Evolutionary conservation across 1,139 yeast genomes (phyloP).

Genomic region (Taphrina communis): DNA sequence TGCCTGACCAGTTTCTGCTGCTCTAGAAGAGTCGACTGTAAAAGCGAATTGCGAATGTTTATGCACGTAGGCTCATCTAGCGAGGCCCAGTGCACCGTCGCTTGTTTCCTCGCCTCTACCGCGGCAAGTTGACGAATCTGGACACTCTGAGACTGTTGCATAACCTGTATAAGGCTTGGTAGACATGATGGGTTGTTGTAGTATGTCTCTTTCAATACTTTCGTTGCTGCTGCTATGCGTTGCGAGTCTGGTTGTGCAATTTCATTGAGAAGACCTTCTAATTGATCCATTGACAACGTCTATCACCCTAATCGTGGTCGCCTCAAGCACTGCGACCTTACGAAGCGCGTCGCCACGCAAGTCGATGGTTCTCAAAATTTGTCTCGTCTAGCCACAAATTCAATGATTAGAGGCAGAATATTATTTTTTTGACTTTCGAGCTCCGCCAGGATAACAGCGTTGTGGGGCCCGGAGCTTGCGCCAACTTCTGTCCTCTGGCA

Average conservation of each 20-base stretch:
- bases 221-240: constrained; percentile 75
- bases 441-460: not conserved
- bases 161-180: constrained; percentile 81
- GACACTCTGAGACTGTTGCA: constrained; percentile 57
- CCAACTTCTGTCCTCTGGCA: not conserved
- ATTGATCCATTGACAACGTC: not conserved
- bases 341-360: too few species aligned
- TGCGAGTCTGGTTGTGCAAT: constrained; percentile 44
- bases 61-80: constrained; percentile 57
- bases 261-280: constrained; percentile 20
- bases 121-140: constrained; percentile 76
- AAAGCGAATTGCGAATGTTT: constrained; percentile 68
- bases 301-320: too few species aligned
- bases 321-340: too few species aligned
- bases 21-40: constrained; percentile 72
- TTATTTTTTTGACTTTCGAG: constrained; percentile 16
- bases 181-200: constrained; percentile 74
- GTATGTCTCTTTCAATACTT: constrained; percentile 72
- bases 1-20: constrained; percentile 76
- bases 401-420: not conserved
- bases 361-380: too few species aligned
- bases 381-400: not conserved
- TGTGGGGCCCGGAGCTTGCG: not conserved
- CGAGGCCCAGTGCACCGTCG: constrained; percentile 71
- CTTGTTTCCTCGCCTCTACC: constrained; percentile 89